Percentiles rank a stretch among this genome's conserved stretches.
Evolutionary conservation across 1,139 yeast genomes (phyloP).

Genomic region (Diutina sp.): DNA sequence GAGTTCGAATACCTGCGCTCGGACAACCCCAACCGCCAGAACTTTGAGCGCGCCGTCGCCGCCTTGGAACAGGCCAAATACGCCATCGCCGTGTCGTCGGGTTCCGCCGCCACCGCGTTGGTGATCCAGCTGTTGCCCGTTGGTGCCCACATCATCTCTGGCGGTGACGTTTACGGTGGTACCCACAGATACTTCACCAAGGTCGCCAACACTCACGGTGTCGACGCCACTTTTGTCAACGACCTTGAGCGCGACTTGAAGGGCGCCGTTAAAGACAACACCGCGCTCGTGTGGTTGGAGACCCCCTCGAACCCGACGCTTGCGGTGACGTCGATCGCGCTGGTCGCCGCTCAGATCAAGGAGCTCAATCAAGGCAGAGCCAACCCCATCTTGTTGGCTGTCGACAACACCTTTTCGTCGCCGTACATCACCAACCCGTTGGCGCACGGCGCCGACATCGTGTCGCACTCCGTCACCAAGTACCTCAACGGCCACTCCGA

Average conservation of each 20-base stretch:
- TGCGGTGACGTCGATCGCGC: conserved; percentile 56
- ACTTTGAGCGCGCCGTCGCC: conserved; percentile 72
- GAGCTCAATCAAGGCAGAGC: conserved; percentile 34
- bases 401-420: conserved; percentile 89
- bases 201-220: conserved; percentile 75
- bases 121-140: conserved; percentile 63
- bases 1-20: conserved; percentile 79
- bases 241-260: conserved; percentile 51
- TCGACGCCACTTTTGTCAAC: conserved; percentile 55
- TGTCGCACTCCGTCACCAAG: conserved; percentile 82
- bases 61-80: conserved; percentile 65
- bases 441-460: conserved; percentile 73
- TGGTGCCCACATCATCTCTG: conserved; percentile 64
- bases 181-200: conserved; percentile 85
- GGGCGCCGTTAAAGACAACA: conserved; percentile 41
- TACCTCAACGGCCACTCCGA: conserved; percentile 90
- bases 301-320: conserved; percentile 85
- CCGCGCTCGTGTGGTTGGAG: conserved; percentile 78
- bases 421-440: conserved; percentile 88
- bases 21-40: conserved; percentile 80
- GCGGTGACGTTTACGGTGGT: conserved; percentile 90
- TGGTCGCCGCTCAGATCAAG: conserved; percentile 41
- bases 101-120: conserved; percentile 78
- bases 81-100: conserved; percentile 75
- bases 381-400: conserved; percentile 48